Evolutionary conservation across 345 rosid species (phyloP).

Genomic region (Populus simonii): DNA sequence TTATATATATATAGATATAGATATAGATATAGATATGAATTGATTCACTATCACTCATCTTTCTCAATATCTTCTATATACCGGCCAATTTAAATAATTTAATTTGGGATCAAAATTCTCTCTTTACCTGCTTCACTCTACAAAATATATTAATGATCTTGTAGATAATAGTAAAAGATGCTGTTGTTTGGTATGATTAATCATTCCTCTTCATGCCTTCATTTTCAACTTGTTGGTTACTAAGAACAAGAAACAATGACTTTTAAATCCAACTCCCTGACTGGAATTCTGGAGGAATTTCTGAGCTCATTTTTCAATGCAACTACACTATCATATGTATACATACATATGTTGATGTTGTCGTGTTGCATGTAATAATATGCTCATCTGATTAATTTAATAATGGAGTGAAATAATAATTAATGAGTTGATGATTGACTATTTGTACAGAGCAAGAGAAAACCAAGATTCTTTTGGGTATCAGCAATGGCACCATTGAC

Average conservation of each 20-base stretch:
- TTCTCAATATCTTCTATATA: too few relatives aligned
- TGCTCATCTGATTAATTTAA: neutral
- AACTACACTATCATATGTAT: neutral
- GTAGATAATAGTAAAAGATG: neutral
- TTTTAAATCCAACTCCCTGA: neutral
- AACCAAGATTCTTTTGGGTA: constrained; percentile 73
- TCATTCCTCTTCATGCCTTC: neutral
- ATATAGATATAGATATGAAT: too few relatives aligned
- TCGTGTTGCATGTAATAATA: neutral
- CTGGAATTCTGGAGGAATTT: neutral
- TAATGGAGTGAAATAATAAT: neutral
- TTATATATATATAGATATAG: neutral
- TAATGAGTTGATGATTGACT: neutral
- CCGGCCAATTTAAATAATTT: neutral
- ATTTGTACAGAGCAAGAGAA: constrained; percentile 66
- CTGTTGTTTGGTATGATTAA: neutral
- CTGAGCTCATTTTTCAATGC: neutral
- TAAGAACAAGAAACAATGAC: neutral
- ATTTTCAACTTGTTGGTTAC: neutral
- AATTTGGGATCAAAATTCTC: neutral
- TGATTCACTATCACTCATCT: neutral
- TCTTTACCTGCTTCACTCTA: neutral
- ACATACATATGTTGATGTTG: neutral
- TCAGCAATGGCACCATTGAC: constrained; percentile 90
- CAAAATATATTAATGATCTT: neutral